These are phyloP conservation scores for Phytophthora litchii DNA, from an alignment of 352 stramenopile genomes.

Conservation along the genomic window DNA sequence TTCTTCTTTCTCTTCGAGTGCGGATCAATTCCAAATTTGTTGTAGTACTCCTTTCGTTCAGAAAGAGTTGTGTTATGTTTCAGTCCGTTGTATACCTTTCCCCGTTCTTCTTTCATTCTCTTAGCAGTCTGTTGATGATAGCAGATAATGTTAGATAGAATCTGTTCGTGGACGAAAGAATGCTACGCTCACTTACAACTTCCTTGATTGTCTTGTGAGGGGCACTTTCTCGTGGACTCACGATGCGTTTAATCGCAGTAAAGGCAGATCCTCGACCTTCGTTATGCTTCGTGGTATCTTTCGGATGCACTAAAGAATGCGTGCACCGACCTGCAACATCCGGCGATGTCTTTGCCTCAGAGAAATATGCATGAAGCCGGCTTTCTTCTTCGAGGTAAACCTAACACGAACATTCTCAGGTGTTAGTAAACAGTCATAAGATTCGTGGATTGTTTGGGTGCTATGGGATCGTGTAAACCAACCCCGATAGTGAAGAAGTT, in stretches of 20 bases:
- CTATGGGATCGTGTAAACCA: constrained; percentile 18
- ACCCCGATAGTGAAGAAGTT: constrained; percentile 85
- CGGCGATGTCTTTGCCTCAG: constrained; percentile 6
- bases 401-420: constrained; percentile 23
- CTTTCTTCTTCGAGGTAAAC: constrained; percentile 73
- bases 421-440: neutral
- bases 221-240: constrained; percentile 12
- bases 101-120: constrained; percentile 59
- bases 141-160: constrained; percentile 2
- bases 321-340: constrained; percentile 7
- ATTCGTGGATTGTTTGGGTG: no score
- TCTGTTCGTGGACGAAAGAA: neutral
- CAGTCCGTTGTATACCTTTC: constrained; percentile 60
- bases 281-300: constrained; percentile 11
- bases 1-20: constrained; percentile 76
- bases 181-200: constrained; percentile 21
- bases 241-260: constrained; percentile 17
- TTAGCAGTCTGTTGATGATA: constrained; percentile 43
- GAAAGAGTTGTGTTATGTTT: constrained; percentile 50
- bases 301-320: constrained; percentile 2
- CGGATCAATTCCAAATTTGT: constrained; percentile 60
- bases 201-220: constrained; percentile 21
- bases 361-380: constrained; percentile 25
- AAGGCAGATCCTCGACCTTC: constrained; percentile 16
- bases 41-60: constrained; percentile 61